Evolutionary conservation across 2,329 filamentous ascomycete genomes (phyloP), one percentile per base, ranked within the genome.

Genomic region (Purpureocillium takamizusanense): DNA sequence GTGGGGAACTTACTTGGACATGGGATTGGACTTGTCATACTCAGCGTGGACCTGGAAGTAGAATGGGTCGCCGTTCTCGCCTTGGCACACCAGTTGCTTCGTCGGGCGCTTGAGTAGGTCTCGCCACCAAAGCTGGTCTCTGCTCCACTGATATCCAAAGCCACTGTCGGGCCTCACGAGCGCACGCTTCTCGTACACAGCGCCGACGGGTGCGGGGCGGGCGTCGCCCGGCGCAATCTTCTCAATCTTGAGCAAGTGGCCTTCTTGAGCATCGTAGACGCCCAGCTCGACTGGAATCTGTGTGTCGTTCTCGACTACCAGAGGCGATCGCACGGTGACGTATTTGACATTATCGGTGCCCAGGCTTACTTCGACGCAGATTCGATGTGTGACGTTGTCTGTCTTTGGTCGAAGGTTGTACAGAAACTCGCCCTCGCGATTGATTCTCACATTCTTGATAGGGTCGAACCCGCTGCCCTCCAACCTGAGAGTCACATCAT

Each of bases 341-440:
- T 94, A 94, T 66, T 98, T 98, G 64, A 98, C 86, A 52, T 97
- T 97, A 66, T 98, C 90, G 1, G 78, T 67, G n/a, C 88, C 92
- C 17, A 98, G 72, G 38, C 78, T 86, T 38, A 98, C 83, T 41
- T 98, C 92, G 0, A 97, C 89, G 17, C 97, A 78, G 14, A 98
- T 74, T 16, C 89, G 83, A 58, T 98, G 94, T 46, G 90, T 72
- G 3, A 95, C 74, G 42, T 84, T 76, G 52, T 95, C 84, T 44
- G 87, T 83, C 57, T 88, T 86, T 3, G 94, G 92, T 42, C 86
- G 84, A 33, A 98, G 71, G 36, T 83, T 86, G 64, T 95, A 98
- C 16, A 97, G 61, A 34, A 81, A 82, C 56, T 98, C 92, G 36
- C 94, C 94, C 63, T 98, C 92, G n/a, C 90, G 81, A 51, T 86